phyloP scores from a whole-genome alignment of 345 rosid genomes.

The Eucalyptus camaldulensis region DNA sequence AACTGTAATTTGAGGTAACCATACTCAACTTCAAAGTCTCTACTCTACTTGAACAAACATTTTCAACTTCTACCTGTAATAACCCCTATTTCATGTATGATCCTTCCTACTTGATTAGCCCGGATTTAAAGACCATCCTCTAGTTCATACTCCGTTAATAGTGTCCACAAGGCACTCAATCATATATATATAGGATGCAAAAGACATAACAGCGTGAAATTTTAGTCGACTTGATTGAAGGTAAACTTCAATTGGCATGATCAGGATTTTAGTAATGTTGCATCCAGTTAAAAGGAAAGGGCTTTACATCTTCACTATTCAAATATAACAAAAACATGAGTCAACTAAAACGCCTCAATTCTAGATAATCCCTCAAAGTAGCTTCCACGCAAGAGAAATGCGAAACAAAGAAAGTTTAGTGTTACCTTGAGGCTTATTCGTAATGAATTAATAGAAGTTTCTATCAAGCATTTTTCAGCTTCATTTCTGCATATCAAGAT shows the following conservation, averaged over 20 bases:
- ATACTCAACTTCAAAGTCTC: background rate
- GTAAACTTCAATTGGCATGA: background rate
- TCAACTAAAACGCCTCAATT: background rate
- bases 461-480: conserved; percentile 94
- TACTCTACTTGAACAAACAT: background rate
- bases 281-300: background rate
- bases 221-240: background rate
- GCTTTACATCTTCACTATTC: background rate
- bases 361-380: background rate
- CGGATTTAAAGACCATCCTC: background rate
- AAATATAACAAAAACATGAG: background rate
- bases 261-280: background rate
- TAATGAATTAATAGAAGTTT: conserved; percentile 90
- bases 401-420: background rate
- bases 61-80: background rate
- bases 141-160: background rate
- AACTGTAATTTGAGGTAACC: background rate
- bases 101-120: background rate
- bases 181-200: no score
- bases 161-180: background rate
- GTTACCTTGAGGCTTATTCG: conserved; percentile 92
- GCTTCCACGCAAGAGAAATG: background rate
- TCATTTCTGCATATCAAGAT: conserved; percentile 91
- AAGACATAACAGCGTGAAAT: background rate
- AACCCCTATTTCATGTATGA: background rate